Evolutionary conservation across 164 flowering plant genomes (phyloP), one percentile per base, ranked within the genome.

Genomic region (Dillenia turbinata): DNA sequence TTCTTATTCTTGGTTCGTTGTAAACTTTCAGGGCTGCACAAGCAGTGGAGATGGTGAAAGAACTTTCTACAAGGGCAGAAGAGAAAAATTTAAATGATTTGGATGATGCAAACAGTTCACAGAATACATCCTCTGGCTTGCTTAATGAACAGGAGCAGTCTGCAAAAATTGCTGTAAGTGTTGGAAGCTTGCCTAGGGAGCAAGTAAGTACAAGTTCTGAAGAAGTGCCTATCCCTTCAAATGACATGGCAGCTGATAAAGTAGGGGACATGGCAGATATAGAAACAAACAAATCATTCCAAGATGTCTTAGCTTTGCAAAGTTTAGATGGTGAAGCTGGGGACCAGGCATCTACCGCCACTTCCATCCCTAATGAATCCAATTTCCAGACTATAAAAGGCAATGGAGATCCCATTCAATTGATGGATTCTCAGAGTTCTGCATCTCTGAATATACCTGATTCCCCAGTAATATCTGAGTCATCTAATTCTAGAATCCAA

Each of bases 111-210:
- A 69, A 60, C 69, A 89, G 94, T 67, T 88, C 95, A n/a, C 96
- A 88, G 56, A 81, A 88, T 71, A 82, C 96, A 66, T 84, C 81
- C 60, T 86, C 94, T 49, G 85, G 88, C 81, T 73, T 89, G 78
- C 96, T 90, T 67, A 85, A 69, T 54, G 97, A 89, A 11, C 88
- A 86, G 57, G 99, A 88, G 47, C 87, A 84, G 76, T 88, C 96
- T 62, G 73, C 53, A 46, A 84, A 83, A 76, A 88, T 89, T 54
- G 88, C 92, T 56, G 78, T 80, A 58, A 90, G 95, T 71, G 70
- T 78, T 70, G 92, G 88, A 71, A 92, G 95, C 82, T 90, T 81
- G 66, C 85, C 92, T 56, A 87, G 68, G 54, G 94, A 68, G 19
- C 96, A 88, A 76, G 83, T 70, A 56, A 92, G 98, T 75, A 64